A percentile compares a stretch with the other conserved stretches of the same genome.
These are phyloP conservation scores for Truncatella angustata DNA, from an alignment of 2,329 filamentous ascomycete species.

Conservation along the genomic window DNA sequence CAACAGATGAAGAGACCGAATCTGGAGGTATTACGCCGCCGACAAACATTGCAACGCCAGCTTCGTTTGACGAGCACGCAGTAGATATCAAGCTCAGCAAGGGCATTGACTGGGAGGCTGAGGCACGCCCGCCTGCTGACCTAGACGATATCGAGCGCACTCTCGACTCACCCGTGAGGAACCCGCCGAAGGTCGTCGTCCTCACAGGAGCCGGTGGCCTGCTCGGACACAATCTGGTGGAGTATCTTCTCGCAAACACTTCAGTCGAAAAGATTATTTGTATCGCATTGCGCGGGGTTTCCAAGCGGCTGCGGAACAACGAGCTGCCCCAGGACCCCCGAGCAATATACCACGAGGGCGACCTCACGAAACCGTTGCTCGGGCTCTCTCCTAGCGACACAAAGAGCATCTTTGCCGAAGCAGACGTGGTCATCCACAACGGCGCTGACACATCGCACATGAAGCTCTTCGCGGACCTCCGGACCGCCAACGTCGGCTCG, in stretches of 20 bases:
- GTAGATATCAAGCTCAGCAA: too few species aligned
- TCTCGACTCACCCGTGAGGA: not conserved
- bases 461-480: conserved; percentile 35
- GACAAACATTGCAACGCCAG: too few species aligned
- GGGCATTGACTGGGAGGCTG: conserved; percentile 3
- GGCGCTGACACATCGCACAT: conserved; percentile 39
- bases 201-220: not conserved
- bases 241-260: not conserved
- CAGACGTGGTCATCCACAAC: conserved; percentile 49
- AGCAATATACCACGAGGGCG: not conserved
- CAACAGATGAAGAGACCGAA: not conserved
- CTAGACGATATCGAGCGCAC: not conserved
- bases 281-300: not conserved
- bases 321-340: not conserved
- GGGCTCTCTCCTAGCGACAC: not conserved
- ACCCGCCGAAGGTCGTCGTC: not conserved
- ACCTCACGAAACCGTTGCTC: not conserved
- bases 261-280: not conserved
- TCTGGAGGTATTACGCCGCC: too few species aligned
- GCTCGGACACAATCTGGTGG: not conserved
- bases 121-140: not conserved
- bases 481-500: conserved; percentile 31
- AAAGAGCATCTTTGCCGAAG: not conserved
- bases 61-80: too few species aligned
- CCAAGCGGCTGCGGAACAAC: not conserved